Evolutionary conservation across 768 basidiomycete genomes (phyloP), one percentile per base, ranked within the genome.

Genomic region (Tricholoma bakamatsutake): DNA sequence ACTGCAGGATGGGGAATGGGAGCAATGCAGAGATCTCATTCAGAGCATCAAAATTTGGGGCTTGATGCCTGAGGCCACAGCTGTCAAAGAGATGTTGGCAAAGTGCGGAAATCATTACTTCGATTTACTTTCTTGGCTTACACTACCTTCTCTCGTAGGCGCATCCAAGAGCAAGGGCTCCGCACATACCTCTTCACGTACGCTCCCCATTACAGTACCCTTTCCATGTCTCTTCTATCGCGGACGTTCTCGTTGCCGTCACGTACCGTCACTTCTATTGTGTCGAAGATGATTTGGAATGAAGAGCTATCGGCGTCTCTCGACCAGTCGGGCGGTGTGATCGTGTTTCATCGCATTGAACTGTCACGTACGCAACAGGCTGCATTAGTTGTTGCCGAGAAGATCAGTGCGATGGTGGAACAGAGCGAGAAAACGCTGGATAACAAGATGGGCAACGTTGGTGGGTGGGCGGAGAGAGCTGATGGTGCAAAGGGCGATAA

Each of bases 171-270:
- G 70, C 94, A 98, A 70, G 95, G 94, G 27, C 79, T 98, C 47
- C 84, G 93, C 51, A 99, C 97, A 4, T 98, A 98, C 71, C 82
- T 99, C 52, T 97, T 98, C 80, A 96, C 95, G n/a, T 96, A 93
- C 69, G 90, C 95, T 12, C 85, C 93, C 8, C 85, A 93, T 71
- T 98, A 99, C 76, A 86, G 81, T 65, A 90, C 93, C 11, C 79
- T 98, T 35, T 98, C 97, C 1, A 80, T 99, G 45, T 81, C 85
- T 0, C 80, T 95, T 51, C 83, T 99, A 33, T 87, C 95, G 9
- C 80, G 83, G 47, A 95, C 93, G 1, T 98, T 98, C 75, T 86
- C 85, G 8, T 77, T 98, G 30, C 81, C 95, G 3, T 71, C 87
- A 49, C 82, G 88, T 40, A 75, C 85, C 4, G 92, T 98, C 4